These are phyloP conservation scores for Mycena leptocephala DNA, from an alignment of 768 basidiomycete genomes.

Conservation along the genomic window DNA sequence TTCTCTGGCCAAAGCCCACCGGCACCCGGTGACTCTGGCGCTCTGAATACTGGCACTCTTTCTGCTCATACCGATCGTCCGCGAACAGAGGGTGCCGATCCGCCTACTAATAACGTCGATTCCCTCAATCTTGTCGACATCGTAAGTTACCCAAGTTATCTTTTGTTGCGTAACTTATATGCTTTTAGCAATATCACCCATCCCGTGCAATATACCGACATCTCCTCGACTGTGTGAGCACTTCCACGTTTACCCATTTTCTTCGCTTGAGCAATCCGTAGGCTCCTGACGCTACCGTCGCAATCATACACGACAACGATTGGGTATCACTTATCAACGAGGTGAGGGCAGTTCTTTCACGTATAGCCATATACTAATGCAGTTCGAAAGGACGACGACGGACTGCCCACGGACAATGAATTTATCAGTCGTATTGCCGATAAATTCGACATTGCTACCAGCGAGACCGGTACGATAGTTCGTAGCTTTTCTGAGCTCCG, in stretches of 20 bases:
- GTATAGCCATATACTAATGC: no score
- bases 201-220: not conserved
- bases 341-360: no score
- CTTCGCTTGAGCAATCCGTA: not conserved
- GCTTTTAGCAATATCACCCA: not conserved
- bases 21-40: no score
- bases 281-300: not conserved
- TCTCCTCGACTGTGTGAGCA: not conserved
- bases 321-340: no score
- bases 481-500: no score
- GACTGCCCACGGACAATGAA: no score
- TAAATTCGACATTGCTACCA: no score
- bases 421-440: no score
- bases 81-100: not conserved
- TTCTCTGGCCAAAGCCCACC: not conserved
- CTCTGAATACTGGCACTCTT: no score
- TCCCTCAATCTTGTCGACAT: not conserved
- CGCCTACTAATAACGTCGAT: not conserved
- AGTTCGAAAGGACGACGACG: no score
- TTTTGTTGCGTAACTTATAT: not conserved
- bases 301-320: not conserved
- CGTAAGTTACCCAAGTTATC: not conserved
- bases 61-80: not conserved
- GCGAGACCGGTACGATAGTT: no score
- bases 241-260: not conserved